These are phyloP conservation scores for Aureobasidium sp. DNA, from an alignment of 2,329 filamentous ascomycete genomes.

Conservation along the genomic window DNA sequence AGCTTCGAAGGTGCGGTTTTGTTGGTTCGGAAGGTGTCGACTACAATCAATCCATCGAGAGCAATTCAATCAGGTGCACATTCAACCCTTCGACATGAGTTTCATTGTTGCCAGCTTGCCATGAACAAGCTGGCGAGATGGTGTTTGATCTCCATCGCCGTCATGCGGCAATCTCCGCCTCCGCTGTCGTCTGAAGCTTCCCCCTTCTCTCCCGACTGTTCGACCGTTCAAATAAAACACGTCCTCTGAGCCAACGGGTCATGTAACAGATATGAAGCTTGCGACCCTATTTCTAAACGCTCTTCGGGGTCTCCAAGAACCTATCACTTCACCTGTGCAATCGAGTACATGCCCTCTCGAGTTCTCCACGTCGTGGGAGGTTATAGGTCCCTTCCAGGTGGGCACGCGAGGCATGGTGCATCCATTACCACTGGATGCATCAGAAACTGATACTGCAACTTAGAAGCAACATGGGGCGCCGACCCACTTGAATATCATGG, in stretches of 20 bases:
- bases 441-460: constrained; percentile 8
- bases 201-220: neutral
- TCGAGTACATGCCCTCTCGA: constrained; percentile 13
- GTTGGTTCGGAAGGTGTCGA: neutral
- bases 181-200: neutral
- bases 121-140: neutral
- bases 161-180: constrained; percentile 1
- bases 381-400: constrained; percentile 50
- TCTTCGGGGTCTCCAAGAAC: neutral
- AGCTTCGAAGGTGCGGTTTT: neutral
- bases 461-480: constrained; percentile 51
- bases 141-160: neutral
- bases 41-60: constrained; percentile 5
- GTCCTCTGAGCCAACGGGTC: neutral
- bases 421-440: neutral
- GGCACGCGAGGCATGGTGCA: constrained; percentile 46
- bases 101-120: neutral
- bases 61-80: neutral
- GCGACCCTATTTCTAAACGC: neutral
- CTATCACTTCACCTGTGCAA: neutral
- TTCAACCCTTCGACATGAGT: neutral
- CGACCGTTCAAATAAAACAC: neutral
- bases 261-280: neutral
- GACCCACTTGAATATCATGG: constrained; percentile 48
- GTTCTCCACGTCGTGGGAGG: constrained; percentile 37